Evolutionary conservation across 2,329 filamentous ascomycete species (phyloP).

Genomic region (Aspergillus sp.): DNA sequence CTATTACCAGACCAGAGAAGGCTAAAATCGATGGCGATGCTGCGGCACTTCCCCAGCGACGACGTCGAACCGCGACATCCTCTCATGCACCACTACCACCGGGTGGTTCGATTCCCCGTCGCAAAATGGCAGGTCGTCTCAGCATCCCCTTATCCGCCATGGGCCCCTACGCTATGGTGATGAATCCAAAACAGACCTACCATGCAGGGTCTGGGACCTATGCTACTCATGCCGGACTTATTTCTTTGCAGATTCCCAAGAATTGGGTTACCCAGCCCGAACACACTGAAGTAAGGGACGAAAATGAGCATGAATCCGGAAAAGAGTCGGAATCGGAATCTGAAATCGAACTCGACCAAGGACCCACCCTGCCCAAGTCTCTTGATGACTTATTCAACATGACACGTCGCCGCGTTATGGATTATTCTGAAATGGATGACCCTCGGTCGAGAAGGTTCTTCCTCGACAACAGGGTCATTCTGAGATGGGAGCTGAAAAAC

Average conservation of each 20-base stretch:
- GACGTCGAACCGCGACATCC: background rate
- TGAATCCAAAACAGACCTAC: slow-evolving; percentile 41
- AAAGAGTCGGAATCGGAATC: background rate
- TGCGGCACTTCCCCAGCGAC: slow-evolving; percentile 1
- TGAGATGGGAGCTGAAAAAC: slow-evolving; percentile 39
- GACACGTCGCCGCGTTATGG: slow-evolving; percentile 13
- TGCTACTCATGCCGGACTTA: slow-evolving; percentile 39
- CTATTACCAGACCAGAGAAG: slow-evolving; percentile 24
- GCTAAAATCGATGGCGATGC: background rate
- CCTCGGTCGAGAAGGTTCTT: slow-evolving; percentile 27
- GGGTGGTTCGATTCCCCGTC: background rate
- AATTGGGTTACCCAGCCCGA: background rate
- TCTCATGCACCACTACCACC: background rate
- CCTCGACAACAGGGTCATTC: slow-evolving; percentile 31
- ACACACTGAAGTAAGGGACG: background rate
- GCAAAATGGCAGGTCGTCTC: slow-evolving; percentile 20
- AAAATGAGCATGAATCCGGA: background rate
- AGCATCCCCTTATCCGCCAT: slow-evolving; percentile 25
- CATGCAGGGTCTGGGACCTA: slow-evolving; percentile 46
- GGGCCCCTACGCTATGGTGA: slow-evolving; percentile 35
- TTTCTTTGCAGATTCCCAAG: slow-evolving; percentile 10
- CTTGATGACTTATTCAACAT: slow-evolving; percentile 32
- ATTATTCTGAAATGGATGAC: slow-evolving; percentile 22
- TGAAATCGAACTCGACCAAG: background rate
- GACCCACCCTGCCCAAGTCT: slow-evolving; percentile 19